Evolutionary conservation across 1,139 yeast species (phyloP).

Genomic region (Candida mesenterica): DNA sequence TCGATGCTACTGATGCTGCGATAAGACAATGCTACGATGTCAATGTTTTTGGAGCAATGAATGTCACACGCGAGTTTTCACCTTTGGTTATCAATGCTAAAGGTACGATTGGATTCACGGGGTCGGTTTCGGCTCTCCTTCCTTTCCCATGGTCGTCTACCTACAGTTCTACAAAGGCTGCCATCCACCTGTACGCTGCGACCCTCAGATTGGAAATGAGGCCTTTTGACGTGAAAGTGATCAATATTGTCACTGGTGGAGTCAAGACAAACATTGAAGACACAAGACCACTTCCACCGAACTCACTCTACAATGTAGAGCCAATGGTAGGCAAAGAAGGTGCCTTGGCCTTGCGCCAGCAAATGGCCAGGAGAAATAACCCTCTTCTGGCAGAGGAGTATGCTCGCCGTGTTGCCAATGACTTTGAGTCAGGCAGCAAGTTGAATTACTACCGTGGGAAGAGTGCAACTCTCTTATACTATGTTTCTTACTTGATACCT

Average conservation of each 20-base stretch:
- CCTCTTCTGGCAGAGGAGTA: conserved; percentile 61
- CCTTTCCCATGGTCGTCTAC: conserved; percentile 72
- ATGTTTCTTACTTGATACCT: conserved; percentile 4
- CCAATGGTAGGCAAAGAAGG: conserved; percentile 35
- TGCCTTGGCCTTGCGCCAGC: conserved; percentile 52
- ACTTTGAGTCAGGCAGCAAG: conserved; percentile 28
- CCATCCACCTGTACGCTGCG: conserved; percentile 68
- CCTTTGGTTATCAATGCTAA: conserved; percentile 60
- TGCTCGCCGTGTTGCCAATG: conserved; percentile 54
- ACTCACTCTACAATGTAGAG: conserved; percentile 52
- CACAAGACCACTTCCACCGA: conserved; percentile 46
- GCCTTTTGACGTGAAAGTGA: conserved; percentile 71
- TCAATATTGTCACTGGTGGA: conserved; percentile 67
- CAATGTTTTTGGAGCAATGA: conserved; percentile 68
- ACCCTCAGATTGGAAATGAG: conserved; percentile 63
- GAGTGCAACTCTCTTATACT: conserved; percentile 6
- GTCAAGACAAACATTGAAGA: conserved; percentile 64
- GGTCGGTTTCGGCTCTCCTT: conserved; percentile 64
- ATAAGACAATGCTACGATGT: conserved; percentile 59
- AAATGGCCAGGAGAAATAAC: conserved; percentile 41
- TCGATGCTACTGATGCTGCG: conserved; percentile 61
- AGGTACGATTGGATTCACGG: conserved; percentile 74
- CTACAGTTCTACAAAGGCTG: conserved; percentile 75
- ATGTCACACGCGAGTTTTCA: conserved; percentile 59
- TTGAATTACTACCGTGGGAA: conserved; percentile 8